phyloP scores from a whole-genome alignment of 2,329 filamentous ascomycete species.

The Thermomyces lanuginosus region DNA sequence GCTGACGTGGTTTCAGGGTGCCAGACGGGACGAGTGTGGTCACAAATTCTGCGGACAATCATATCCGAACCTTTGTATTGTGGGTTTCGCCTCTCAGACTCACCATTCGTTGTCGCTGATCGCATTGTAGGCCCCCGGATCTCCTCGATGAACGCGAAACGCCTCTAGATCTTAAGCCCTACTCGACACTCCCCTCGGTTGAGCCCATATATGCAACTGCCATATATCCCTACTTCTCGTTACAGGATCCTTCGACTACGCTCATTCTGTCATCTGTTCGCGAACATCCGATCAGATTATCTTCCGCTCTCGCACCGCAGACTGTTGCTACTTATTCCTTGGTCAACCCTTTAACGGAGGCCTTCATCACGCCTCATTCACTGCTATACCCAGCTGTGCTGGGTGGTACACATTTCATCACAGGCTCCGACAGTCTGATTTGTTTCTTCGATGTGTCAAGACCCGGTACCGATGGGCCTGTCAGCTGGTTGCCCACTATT shows the following conservation, averaged over 20 bases:
- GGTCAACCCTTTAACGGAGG: slow-evolving; percentile 39
- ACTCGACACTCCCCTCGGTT: slow-evolving; percentile 29
- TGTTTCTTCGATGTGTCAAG: slow-evolving; percentile 40
- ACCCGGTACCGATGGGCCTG: slow-evolving; percentile 30
- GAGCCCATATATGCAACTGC: slow-evolving; percentile 39
- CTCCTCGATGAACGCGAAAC: slow-evolving; percentile 26
- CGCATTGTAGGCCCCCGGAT: slow-evolving; percentile 27
- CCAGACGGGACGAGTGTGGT: slow-evolving; percentile 43
- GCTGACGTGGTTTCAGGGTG: slow-evolving; percentile 20
- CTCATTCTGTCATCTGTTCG: slow-evolving; percentile 36
- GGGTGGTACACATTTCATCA: slow-evolving; percentile 37
- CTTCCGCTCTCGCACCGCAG: slow-evolving; percentile 36
- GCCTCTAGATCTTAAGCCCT: slow-evolving; percentile 27
- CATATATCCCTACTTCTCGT: slow-evolving; percentile 38
- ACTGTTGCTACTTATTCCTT: slow-evolving; percentile 38
- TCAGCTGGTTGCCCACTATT: slow-evolving; percentile 31
- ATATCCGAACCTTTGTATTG: slow-evolving; percentile 39
- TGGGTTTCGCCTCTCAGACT: too few species aligned
- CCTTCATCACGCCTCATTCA: slow-evolving; percentile 37
- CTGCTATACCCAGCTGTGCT: slow-evolving; percentile 34
- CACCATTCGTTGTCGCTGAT: too few species aligned
- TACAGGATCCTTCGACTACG: slow-evolving; percentile 33
- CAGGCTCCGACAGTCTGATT: slow-evolving; percentile 38
- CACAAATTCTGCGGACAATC: slow-evolving; percentile 35
- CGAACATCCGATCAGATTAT: slow-evolving; percentile 40